Evolutionary conservation across 1,284 basidiomycete genomes (phyloP), one percentile per base, ranked within the genome.

Genomic region (Cerrena zonata): DNA sequence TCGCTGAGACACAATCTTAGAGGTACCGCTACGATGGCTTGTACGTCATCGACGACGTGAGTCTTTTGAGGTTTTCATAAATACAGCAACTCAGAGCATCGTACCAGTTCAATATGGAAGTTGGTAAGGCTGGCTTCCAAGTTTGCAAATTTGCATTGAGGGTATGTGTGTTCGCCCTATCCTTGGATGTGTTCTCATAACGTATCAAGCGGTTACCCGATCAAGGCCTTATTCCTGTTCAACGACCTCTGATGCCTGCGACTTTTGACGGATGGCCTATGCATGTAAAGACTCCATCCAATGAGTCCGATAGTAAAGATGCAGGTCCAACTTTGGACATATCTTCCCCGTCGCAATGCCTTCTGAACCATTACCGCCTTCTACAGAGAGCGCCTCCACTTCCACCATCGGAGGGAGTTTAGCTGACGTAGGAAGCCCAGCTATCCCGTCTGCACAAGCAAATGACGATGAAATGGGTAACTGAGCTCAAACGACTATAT

Each of bases 11-110:
- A 18, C 25, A 27, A 52, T 18, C 51, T 13, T 18, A 4, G 22
- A 74, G 73, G 36, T 77, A 67, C 52, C 71, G 75, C 26, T 76
- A 77, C 47, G 74, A 77, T 48, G 75, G 74, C 0, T 63, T 77
- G 22, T 77, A 77, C 50, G 50, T 58, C 12, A 73, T 76, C 0
- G 65, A 66, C 5, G 39, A 48, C 25, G 63, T 62, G 36, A 3
- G 44, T 45, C 3, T 12, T 7, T 21, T 12, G 5, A 7, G 22
- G 15, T 24, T 18, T n/a, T 12, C n/a, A 4, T 23, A 27, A 5
- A 18, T 5, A 18, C 4, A 5, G 11, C 27, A 7, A 43, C 24
- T 19, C 38, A 27, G 5, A 42, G 18, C 10, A 21, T 15, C 21
- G 5, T 11, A 23, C 4, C 39, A 48, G 45, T 40, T 46, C 15